Evolutionary conservation across 805 yeast genomes (phyloP).

Genomic region (Debaryomyces tyrocola): DNA sequence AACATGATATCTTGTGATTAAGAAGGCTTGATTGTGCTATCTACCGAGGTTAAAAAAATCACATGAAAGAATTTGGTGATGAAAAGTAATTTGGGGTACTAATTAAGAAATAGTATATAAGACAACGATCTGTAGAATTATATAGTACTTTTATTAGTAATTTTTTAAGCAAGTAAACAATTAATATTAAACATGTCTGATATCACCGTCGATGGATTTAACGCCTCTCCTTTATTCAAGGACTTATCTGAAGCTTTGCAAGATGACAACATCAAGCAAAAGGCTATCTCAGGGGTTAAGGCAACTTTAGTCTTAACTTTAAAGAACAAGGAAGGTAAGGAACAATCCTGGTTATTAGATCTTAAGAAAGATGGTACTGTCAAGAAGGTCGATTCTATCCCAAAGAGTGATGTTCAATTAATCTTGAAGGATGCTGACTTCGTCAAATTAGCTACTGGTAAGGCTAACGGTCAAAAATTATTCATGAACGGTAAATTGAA

Average conservation of each 20-base stretch:
- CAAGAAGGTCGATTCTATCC: slow-evolving; percentile 42
- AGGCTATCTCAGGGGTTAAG: slow-evolving; percentile 50
- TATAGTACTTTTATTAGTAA: background rate
- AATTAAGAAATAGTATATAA: background rate
- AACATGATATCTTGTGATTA: no score
- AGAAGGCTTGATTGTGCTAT: no score
- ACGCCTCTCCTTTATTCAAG: slow-evolving; percentile 43
- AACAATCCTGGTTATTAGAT: slow-evolving; percentile 66
- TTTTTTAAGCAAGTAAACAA: background rate
- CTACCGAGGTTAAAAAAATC: slow-evolving; percentile 2
- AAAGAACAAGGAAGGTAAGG: slow-evolving; percentile 59
- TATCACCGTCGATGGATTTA: slow-evolving; percentile 39
- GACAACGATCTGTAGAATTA: background rate
- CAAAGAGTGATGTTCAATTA: slow-evolving; percentile 63
- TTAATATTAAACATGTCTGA: slow-evolving; percentile 17
- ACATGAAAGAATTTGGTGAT: slow-evolving; percentile 1
- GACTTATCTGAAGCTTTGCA: slow-evolving; percentile 38
- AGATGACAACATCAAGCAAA: slow-evolving; percentile 33
- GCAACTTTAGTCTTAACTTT: slow-evolving; percentile 67
- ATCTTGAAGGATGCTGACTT: slow-evolving; percentile 67
- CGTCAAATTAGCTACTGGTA: slow-evolving; percentile 69
- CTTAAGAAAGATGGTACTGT: slow-evolving; percentile 58
- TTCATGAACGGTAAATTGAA: slow-evolving; percentile 83
- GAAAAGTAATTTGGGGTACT: background rate
- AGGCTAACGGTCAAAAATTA: slow-evolving; percentile 81